Conservation (phyloP, 192 early-diverging fungal genomes). For the Lobosporangium transversale region DNA sequence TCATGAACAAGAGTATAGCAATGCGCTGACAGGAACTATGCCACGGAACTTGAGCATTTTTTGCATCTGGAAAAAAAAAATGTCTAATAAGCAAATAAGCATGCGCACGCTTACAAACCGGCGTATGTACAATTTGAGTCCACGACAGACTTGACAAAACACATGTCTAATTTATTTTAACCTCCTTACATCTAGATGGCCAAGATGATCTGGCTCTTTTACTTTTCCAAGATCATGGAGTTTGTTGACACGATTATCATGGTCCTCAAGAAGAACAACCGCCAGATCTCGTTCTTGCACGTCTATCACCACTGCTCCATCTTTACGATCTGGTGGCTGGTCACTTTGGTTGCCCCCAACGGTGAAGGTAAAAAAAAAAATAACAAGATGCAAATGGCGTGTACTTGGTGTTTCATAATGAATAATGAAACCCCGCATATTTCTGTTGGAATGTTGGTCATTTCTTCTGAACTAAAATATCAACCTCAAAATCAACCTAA, state of each 20-base stretch:
- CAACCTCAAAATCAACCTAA: too few species aligned
- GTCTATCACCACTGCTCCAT: slow-evolving; percentile 75
- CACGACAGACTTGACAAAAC: too few species aligned
- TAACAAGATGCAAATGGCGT: too few species aligned
- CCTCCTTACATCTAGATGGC: slow-evolving; percentile 59
- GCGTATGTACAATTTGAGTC: too few species aligned
- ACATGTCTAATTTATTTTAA: too few species aligned
- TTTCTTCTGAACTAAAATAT: too few species aligned
- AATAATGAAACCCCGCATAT: too few species aligned
- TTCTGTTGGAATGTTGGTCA: not conserved
- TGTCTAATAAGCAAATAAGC: not conserved
- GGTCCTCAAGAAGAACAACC: slow-evolving; percentile 75
- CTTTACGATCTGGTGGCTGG: slow-evolving; percentile 71
- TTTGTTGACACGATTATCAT: slow-evolving; percentile 75
- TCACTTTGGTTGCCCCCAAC: slow-evolving; percentile 63
- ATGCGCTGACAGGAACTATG: too few species aligned
- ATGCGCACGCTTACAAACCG: not conserved
- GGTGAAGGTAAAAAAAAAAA: slow-evolving; percentile 57
- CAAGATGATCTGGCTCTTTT: slow-evolving; percentile 72
- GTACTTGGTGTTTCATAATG: too few species aligned
- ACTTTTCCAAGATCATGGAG: slow-evolving; percentile 70
- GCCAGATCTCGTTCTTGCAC: slow-evolving; percentile 73
- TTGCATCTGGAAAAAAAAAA: slow-evolving; percentile 1
- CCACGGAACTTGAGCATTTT: too few species aligned
- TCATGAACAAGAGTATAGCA: too few species aligned